These are phyloP conservation scores for Diplodia intermedia DNA, from an alignment of 2,329 filamentous ascomycete species.

Conservation along the genomic window DNA sequence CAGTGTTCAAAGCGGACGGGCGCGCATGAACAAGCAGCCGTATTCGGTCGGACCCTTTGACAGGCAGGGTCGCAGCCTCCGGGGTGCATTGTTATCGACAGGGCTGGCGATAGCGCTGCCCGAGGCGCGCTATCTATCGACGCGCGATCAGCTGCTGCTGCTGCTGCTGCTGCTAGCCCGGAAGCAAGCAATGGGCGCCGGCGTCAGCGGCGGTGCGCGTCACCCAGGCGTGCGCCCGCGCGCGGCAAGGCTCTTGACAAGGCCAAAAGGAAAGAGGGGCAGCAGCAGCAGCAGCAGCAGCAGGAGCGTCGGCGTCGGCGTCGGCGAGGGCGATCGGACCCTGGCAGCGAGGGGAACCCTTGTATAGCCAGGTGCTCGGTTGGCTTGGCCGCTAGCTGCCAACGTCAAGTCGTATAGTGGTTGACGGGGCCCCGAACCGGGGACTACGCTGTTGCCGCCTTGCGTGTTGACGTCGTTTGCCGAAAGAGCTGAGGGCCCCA, in stretches of 20 bases:
- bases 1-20: neutral
- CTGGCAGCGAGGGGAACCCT: constrained; percentile 10
- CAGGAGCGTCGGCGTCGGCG: too few species aligned
- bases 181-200: neutral
- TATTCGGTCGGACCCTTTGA: neutral
- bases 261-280: neutral
- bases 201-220: constrained; percentile 9
- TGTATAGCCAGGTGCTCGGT: neutral
- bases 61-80: neutral
- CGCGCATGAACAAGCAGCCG: neutral
- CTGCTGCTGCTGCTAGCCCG: neutral
- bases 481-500: neutral
- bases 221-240: neutral
- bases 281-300: neutral
- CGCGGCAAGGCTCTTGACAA: neutral
- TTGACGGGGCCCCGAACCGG: neutral
- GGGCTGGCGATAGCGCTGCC: neutral
- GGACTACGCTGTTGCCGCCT: constrained; percentile 11
- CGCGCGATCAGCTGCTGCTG: neutral
- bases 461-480: constrained; percentile 11
- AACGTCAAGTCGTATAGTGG: neutral
- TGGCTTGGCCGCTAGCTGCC: constrained; percentile 8
- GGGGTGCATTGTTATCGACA: constrained; percentile 1
- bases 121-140: neutral
- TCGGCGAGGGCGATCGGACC: constrained; percentile 3